Evolutionary conservation across 2,329 filamentous ascomycete genomes (phyloP).

Genomic region (Penicillium sp.): DNA sequence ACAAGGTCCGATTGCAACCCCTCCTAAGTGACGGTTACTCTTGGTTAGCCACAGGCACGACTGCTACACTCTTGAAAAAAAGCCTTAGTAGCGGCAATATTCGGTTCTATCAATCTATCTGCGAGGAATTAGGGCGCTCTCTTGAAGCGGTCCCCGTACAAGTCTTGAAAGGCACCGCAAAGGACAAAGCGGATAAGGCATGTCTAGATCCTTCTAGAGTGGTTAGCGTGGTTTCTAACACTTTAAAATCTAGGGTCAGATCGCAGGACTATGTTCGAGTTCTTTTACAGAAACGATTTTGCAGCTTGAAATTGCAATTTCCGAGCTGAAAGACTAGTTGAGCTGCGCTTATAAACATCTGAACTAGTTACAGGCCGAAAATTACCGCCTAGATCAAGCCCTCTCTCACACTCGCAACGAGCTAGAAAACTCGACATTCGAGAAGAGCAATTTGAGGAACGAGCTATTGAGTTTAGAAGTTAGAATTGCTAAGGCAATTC

Average conservation of each 20-base stretch:
- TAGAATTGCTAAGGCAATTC: slow-evolving; percentile 1
- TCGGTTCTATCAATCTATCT: background rate
- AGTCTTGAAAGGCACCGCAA: background rate
- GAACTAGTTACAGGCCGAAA: background rate
- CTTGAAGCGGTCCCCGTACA: background rate
- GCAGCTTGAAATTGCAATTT: background rate
- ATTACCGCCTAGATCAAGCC: background rate
- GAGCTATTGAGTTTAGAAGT: background rate
- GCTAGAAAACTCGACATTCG: slow-evolving; percentile 3
- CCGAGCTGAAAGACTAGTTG: background rate
- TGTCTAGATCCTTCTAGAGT: background rate
- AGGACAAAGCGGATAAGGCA: slow-evolving; percentile 1
- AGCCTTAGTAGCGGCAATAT: background rate
- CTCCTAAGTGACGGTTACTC: background rate
- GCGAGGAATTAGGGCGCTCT: background rate
- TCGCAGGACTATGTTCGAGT: background rate
- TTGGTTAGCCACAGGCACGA: background rate
- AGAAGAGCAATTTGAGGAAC: slow-evolving; percentile 2
- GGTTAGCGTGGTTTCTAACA: slow-evolving; percentile 4
- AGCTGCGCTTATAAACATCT: background rate
- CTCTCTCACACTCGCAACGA: background rate
- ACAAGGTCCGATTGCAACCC: background rate
- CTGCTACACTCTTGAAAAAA: slow-evolving; percentile 1
- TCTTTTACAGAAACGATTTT: slow-evolving; percentile 3
- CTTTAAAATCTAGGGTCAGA: background rate